phyloP scores from a whole-genome alignment of 208 protist species.

The Trypanosoma scelopori region DNA sequence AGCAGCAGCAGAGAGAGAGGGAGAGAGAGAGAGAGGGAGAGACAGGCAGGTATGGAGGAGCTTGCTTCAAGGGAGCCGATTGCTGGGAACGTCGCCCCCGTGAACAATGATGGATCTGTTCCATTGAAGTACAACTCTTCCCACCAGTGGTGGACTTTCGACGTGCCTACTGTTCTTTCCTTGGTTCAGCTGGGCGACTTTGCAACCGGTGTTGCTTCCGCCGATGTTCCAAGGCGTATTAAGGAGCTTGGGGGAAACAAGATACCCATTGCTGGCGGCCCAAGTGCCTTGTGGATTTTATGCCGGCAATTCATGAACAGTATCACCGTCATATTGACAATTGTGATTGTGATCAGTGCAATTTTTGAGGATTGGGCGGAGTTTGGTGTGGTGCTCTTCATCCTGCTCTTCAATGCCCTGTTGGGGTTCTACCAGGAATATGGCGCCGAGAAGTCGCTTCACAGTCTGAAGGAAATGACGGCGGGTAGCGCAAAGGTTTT shows the following conservation, averaged over 20 bases:
- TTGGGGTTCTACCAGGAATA: constrained; percentile 91
- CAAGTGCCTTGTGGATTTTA: constrained; percentile 68
- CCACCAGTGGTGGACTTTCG: constrained; percentile 72
- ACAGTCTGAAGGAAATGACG: constrained; percentile 87
- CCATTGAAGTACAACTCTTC: constrained; percentile 54
- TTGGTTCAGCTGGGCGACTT: constrained; percentile 73
- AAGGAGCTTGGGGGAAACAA: constrained; percentile 72
- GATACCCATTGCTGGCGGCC: constrained; percentile 77
- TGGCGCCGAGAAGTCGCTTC: constrained; percentile 79
- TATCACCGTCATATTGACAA: constrained; percentile 83
- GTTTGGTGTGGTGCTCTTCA: constrained; percentile 79
- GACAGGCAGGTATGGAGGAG: not conserved
- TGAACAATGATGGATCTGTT: constrained; percentile 44
- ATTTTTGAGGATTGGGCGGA: constrained; percentile 87
- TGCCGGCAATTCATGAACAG: constrained; percentile 78
- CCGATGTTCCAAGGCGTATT: constrained; percentile 53
- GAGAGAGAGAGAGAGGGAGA: not conserved
- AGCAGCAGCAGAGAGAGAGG: too few species aligned
- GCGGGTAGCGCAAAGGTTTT: constrained; percentile 87
- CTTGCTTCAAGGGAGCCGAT: constrained; percentile 10
- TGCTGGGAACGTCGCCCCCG: not conserved
- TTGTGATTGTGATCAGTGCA: constrained; percentile 80
- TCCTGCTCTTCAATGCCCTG: constrained; percentile 85
- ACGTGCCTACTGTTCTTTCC: constrained; percentile 65
- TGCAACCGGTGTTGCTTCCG: constrained; percentile 38